Evolutionary conservation across 2,329 filamentous ascomycete genomes (phyloP), one percentile per base, ranked within the genome.

Genomic region (Pleoardoris graminearum): DNA sequence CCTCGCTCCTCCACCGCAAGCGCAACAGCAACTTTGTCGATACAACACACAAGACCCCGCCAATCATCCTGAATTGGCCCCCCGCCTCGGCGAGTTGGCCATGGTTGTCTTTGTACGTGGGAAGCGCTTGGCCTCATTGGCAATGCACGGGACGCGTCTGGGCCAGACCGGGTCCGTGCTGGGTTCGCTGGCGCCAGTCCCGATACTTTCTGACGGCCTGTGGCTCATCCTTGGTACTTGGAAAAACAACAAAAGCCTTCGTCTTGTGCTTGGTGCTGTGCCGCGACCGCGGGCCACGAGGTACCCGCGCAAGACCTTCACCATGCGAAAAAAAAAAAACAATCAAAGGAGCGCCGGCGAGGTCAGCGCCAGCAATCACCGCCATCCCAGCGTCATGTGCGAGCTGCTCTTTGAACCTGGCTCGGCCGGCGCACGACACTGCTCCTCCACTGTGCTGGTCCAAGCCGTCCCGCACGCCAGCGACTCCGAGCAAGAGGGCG

Each of bases 401-500:
- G 6, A 21, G 16, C 38, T 37, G 30, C 48, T 46, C 52, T 57
- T 55, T 57, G 46, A 36, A 55, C 50, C 49, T 48, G 37, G 47
- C 59, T 67, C 66, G 67, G 48, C 69, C 68, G 68, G 64, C 65
- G 63, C 69, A 71, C 69, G 67, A 69, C 67, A 72, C 63, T 54
- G 49, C 62, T 61, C 66, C 63, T 67, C 64, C 67, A 67, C 67
- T 56, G 55, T 65, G 54, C 67, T 73, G 68, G 69, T 66, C 65
- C 68, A 73, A 70, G 70, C 70, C 70, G 64, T 70, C 69, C 70
- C 70, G 68, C 66, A 66, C 57, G 66, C 66, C 69, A 69, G 62
- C 66, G 63, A 65, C 61, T 66, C 69, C 67, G 68, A 71, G 30
- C 57, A 61, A 55, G 65, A 10, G 58, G 59, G 58, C 65, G 62